Percentiles rank a stretch among this genome's conserved stretches.
phyloP scores from a whole-genome alignment of 768 basidiomycete species.

The Auricularia sp. region DNA sequence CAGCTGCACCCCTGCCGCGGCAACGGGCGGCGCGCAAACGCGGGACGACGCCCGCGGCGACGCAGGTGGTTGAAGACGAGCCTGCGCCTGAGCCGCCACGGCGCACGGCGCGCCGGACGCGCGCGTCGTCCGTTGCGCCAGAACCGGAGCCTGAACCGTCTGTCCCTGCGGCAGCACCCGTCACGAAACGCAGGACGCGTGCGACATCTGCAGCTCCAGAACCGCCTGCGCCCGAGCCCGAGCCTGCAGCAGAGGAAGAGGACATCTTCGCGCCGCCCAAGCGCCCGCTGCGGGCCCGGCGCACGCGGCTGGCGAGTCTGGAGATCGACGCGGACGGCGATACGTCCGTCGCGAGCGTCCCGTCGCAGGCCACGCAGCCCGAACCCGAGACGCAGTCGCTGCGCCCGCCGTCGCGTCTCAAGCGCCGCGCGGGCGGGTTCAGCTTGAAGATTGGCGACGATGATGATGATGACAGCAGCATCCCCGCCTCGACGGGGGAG shows the following conservation, averaged over 20 bases:
- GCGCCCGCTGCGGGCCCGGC: not conserved
- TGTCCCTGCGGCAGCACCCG: not conserved
- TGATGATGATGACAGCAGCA: slow-evolving; percentile 13
- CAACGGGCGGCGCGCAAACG: not conserved
- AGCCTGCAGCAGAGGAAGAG: not conserved
- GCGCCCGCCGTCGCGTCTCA: not conserved
- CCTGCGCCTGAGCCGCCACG: no score
- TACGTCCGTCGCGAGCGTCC: not conserved
- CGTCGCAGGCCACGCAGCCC: not conserved
- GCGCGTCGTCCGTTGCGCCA: not conserved
- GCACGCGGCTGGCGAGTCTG: not conserved
- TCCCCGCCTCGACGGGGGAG: not conserved
- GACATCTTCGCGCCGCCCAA: slow-evolving; percentile 1
- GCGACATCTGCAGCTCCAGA: not conserved
- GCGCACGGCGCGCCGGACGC: not conserved
- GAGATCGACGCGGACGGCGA: not conserved
- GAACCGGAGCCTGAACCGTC: not conserved
- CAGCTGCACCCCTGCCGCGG: not conserved
- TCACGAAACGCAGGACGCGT: not conserved
- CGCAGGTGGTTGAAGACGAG: no score
- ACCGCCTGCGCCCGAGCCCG: not conserved
- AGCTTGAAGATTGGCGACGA: slow-evolving; percentile 10
- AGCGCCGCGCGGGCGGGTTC: not conserved
- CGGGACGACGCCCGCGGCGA: not conserved
- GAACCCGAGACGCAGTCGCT: not conserved